A percentile compares a stretch with the other conserved stretches of the same genome.
These are phyloP conservation scores for Bjerkandera adusta DNA, from an alignment of 1,284 basidiomycete genomes.

Conservation along the genomic window DNA sequence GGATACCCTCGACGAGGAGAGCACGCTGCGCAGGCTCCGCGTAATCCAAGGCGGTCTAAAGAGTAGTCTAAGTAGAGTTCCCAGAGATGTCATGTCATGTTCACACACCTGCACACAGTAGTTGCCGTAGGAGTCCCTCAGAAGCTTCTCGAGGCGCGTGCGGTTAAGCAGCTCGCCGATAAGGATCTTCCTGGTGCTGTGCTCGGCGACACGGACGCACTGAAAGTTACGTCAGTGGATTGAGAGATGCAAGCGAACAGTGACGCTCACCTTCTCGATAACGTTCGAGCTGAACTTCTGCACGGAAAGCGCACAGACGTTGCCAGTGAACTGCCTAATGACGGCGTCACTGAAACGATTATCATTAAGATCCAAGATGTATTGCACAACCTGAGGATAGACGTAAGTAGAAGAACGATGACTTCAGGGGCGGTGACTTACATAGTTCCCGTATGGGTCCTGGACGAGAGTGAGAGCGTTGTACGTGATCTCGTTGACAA, in stretches of 20 bases:
- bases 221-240: slow-evolving; percentile 34
- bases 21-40: slow-evolving; percentile 87
- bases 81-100: slow-evolving; percentile 4
- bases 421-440: slow-evolving; percentile 37
- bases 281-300: slow-evolving; percentile 99
- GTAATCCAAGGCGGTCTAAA: slow-evolving; percentile 90
- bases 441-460: slow-evolving; percentile 97
- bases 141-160: slow-evolving; percentile 90
- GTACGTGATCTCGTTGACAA: slow-evolving; percentile 99
- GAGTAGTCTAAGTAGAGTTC: slow-evolving; percentile 10
- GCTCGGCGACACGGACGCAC: slow-evolving; percentile 98
- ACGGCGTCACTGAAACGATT: slow-evolving; percentile 97
- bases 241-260: slow-evolving; percentile 1
- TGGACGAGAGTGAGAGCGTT: slow-evolving; percentile 97
- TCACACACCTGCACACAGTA: slow-evolving; percentile 84
- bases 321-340: slow-evolving; percentile 96
- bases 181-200: slow-evolving; percentile 89
- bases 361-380: slow-evolving; percentile 97
- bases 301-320: slow-evolving; percentile 96
- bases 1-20: slow-evolving; percentile 89
- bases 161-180: slow-evolving; percentile 97
- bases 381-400: slow-evolving; percentile 81
- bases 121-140: slow-evolving; percentile 94
- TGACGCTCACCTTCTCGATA: slow-evolving; percentile 75
- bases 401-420: neutral